These are phyloP conservation scores for Yarrowia osloensis DNA, from an alignment of 805 yeast species.

Conservation along the genomic window DNA sequence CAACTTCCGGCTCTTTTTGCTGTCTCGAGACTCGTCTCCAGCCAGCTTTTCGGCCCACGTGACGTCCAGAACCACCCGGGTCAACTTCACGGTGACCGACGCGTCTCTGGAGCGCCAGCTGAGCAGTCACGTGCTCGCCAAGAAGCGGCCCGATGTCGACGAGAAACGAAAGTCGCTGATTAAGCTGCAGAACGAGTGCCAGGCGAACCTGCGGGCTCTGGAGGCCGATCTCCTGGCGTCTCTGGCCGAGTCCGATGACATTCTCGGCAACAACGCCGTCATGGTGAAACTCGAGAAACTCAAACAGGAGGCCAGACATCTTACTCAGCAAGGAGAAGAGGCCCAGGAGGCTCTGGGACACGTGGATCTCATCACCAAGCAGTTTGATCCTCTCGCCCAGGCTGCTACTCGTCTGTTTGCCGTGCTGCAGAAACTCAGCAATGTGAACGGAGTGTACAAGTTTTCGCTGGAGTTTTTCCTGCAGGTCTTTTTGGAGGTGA, in stretches of 20 bases:
- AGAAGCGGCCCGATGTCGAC: constrained; percentile 68
- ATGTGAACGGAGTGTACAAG: constrained; percentile 57
- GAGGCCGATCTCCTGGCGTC: constrained; percentile 62
- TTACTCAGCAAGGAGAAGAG: constrained; percentile 56
- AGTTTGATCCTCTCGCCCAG: constrained; percentile 57
- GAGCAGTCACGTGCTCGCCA: constrained; percentile 55
- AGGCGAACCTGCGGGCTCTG: constrained; percentile 52
- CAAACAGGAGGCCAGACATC: constrained; percentile 60
- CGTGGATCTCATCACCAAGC: constrained; percentile 52
- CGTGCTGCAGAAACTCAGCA: constrained; percentile 48
- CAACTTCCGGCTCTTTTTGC: constrained; percentile 60
- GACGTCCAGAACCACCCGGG: constrained; percentile 47
- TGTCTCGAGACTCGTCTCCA: constrained; percentile 59
- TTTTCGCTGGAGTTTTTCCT: constrained; percentile 55
- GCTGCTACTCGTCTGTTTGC: constrained; percentile 55
- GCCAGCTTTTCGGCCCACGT: constrained; percentile 60
- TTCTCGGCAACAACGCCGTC: constrained; percentile 67
- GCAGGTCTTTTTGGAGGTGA: constrained; percentile 40
- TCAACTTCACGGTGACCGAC: constrained; percentile 74
- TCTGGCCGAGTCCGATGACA: constrained; percentile 56
- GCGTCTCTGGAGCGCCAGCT: constrained; percentile 65
- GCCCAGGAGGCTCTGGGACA: constrained; percentile 56
- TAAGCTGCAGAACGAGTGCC: constrained; percentile 61
- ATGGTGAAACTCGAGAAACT: constrained; percentile 62
- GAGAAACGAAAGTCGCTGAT: constrained; percentile 55